These are phyloP conservation scores for Backusella sp. DNA, from an alignment of 192 early-diverging fungal genomes.

Conservation along the genomic window DNA sequence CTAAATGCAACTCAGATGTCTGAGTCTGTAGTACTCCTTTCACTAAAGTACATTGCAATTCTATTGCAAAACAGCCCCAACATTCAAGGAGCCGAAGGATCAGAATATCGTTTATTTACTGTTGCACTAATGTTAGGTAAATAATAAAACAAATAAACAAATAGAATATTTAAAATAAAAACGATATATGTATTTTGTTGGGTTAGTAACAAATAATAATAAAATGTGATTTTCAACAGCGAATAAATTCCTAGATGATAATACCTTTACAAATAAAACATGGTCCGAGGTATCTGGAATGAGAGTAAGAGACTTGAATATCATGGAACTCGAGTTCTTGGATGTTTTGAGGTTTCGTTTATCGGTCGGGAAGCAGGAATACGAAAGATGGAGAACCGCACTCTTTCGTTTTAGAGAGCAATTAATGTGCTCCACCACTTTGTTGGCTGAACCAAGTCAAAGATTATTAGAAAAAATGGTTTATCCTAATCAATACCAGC, in stretches of 20 bases:
- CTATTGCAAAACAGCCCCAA: slow-evolving; percentile 37
- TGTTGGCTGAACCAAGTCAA: slow-evolving; percentile 20
- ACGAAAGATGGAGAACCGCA: slow-evolving; percentile 62
- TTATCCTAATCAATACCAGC: background rate
- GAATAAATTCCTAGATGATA: slow-evolving; percentile 86
- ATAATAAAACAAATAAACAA: slow-evolving; percentile 1
- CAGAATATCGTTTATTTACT: slow-evolving; percentile 56
- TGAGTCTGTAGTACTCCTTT: slow-evolving; percentile 50
- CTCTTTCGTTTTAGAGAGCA: slow-evolving; percentile 40
- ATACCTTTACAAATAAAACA: slow-evolving; percentile 89
- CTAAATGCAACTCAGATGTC: slow-evolving; percentile 50
- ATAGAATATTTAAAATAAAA: background rate
- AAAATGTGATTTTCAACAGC: slow-evolving; percentile 35
- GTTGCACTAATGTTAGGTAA: slow-evolving; percentile 52
- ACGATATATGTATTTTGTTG: background rate
- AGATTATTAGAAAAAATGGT: slow-evolving; percentile 19
- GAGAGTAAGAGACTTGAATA: slow-evolving; percentile 75
- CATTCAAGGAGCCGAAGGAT: slow-evolving; percentile 53
- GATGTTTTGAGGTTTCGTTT: slow-evolving; percentile 70
- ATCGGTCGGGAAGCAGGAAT: slow-evolving; percentile 66
- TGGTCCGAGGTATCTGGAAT: slow-evolving; percentile 86
- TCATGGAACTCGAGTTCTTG: slow-evolving; percentile 85
- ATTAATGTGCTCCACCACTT: slow-evolving; percentile 6
- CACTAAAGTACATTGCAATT: slow-evolving; percentile 54
- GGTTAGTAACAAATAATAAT: background rate